Base-by-base conservation (phyloP, 2,329 filamentous ascomycete species). In the Exophiala sp. region DNA sequence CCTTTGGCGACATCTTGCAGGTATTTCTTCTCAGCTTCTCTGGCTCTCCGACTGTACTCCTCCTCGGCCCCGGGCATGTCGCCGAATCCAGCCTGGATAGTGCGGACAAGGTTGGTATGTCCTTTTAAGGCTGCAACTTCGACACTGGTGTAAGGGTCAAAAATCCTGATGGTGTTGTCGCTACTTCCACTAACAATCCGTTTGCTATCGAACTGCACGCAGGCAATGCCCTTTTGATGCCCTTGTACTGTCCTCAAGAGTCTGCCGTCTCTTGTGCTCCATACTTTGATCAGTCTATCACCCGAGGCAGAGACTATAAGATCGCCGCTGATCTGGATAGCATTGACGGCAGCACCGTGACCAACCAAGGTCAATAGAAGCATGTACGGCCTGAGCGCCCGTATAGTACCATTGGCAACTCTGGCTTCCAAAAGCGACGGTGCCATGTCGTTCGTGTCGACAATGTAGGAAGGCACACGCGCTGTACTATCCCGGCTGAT, bases 181-280 rank as follows among this genome's bases (percentile, higher is more conserved):
- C 90, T 96, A 67, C 90, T 96, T 2, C 93, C 93, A 61, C 88
- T 96, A 44, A 98, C 88, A 56, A 98, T 94, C 16, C 93, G 81
- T 43, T 88, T 82, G 21, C 88, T 89, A 65, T 98, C 93, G 64
- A 93, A 97, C 68, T 98, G 91, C 13, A 98, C 90, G 66, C 93
- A 98, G 2, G 93, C 93, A 61, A 98, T 97, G 24, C 93, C 93
- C 66, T 98, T 98, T 56, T 81, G 81, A 63, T 98, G 93, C 1
- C 91, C 93, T 32, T 86, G 76, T 27, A 95, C 82, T 0, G 87
- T 95, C 61, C 86, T 81, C 38, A 79, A 76, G 65, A 87, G 91
- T 37, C 78, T 73, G 50, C 88, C 86, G 6, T 81, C 86, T 14
- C 84, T 84, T 73, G 95, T 87, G 66, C 94, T 85, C 93, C 93